A percentile compares a stretch with the other conserved stretches of the same genome.
phyloP scores from a whole-genome alignment of 805 yeast species.

The Candida silvicultrix region DNA sequence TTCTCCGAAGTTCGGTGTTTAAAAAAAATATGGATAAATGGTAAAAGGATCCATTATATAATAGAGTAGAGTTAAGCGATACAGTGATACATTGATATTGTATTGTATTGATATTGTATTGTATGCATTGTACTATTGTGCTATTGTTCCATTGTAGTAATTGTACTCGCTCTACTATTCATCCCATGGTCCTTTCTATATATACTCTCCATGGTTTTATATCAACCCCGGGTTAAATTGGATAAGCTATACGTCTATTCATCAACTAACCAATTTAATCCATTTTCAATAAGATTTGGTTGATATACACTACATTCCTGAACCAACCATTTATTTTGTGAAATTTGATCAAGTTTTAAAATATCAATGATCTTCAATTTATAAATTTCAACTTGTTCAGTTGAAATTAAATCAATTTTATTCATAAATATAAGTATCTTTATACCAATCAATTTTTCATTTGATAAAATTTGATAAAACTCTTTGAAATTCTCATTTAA shows the following conservation, averaged over 20 bases:
- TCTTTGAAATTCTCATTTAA: slow-evolving; percentile 61
- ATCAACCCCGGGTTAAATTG: too few species aligned
- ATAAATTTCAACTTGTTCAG: slow-evolving; percentile 12
- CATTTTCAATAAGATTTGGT: not conserved
- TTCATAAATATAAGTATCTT: slow-evolving; percentile 66
- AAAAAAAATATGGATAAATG: not conserved
- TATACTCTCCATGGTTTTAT: too few species aligned
- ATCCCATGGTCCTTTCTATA: too few species aligned
- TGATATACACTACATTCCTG: not conserved
- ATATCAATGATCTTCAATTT: slow-evolving; percentile 2
- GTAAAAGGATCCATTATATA: not conserved
- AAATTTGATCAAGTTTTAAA: slow-evolving; percentile 4
- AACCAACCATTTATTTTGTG: not conserved
- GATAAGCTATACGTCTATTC: too few species aligned
- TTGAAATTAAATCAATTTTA: slow-evolving; percentile 56
- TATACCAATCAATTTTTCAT: slow-evolving; percentile 62
- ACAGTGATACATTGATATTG: too few species aligned
- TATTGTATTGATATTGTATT: too few species aligned
- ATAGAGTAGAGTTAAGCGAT: not conserved
- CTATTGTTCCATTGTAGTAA: too few species aligned
- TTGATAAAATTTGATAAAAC: slow-evolving; percentile 47
- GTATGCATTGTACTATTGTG: too few species aligned
- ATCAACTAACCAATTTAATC: not conserved
- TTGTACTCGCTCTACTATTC: too few species aligned
- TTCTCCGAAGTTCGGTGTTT: not conserved